Percentiles rank a stretch among this genome's conserved stretches.
Evolutionary conservation across 2,329 filamentous ascomycete species (phyloP).

Genomic region (Alternaria burnsii): DNA sequence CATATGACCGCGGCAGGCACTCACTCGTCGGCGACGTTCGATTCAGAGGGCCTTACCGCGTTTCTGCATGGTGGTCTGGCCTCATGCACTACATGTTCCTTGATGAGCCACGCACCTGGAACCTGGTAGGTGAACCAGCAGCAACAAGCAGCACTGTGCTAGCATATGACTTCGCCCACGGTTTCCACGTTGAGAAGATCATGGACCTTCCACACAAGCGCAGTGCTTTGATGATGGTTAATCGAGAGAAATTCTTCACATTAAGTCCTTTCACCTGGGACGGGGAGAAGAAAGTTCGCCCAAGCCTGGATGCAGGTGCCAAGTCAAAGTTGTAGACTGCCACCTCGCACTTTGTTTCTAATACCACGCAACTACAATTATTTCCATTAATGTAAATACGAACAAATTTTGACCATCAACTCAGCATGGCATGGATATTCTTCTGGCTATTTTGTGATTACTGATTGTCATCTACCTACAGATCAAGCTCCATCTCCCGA

Average conservation of each 20-base stretch:
- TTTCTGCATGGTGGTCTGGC: constrained; percentile 66
- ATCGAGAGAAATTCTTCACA: constrained; percentile 74
- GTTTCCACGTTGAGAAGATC: constrained; percentile 75
- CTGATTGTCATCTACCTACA: background rate
- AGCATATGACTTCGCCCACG: constrained; percentile 77
- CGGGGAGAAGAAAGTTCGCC: constrained; percentile 47
- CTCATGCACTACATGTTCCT: constrained; percentile 68
- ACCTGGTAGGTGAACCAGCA: constrained; percentile 74
- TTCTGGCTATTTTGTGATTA: background rate
- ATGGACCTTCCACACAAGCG: constrained; percentile 77
- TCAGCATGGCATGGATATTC: background rate
- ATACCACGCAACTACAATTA: constrained; percentile 1
- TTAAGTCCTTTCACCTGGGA: constrained; percentile 63
- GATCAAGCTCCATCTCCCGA: background rate
- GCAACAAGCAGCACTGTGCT: constrained; percentile 74
- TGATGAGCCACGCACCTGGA: constrained; percentile 64
- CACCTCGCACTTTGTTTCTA: background rate
- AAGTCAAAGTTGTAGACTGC: constrained; percentile 43
- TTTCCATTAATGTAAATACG: background rate
- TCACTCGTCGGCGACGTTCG: constrained; percentile 65
- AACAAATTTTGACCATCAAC: background rate
- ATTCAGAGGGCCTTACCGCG: constrained; percentile 64
- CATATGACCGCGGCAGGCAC: constrained; percentile 68
- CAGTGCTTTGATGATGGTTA: constrained; percentile 71
- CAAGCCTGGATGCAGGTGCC: constrained; percentile 45